Conservation (phyloP, 257 asterid genomes). For the Echium plantagineum region DNA sequence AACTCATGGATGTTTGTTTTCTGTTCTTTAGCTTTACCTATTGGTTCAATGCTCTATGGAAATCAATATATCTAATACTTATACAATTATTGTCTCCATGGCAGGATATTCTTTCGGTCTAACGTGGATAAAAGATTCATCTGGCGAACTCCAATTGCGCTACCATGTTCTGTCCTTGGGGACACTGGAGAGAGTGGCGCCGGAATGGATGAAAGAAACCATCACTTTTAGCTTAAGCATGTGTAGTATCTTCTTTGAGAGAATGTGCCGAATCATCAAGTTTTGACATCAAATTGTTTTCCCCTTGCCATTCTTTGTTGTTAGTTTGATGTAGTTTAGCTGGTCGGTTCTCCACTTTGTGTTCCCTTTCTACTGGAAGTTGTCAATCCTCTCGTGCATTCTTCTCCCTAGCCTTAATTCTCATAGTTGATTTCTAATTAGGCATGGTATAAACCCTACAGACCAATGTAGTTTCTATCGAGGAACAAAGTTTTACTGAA, state of each 20-base stretch:
- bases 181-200: constrained; percentile 68
- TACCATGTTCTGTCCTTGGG: constrained; percentile 62
- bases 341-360: too few relatives aligned
- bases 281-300: constrained; percentile 9
- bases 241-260: constrained; percentile 60
- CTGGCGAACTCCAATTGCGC: constrained; percentile 43
- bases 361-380: too few relatives aligned
- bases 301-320: background rate
- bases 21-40: background rate
- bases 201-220: constrained; percentile 80
- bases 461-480: too few relatives aligned
- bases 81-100: constrained; percentile 1
- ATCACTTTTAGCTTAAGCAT: constrained; percentile 55
- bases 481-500: too few relatives aligned
- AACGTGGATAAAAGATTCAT: constrained; percentile 44
- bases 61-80: background rate
- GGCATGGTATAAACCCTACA: background rate
- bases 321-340: background rate
- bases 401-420: too few relatives aligned
- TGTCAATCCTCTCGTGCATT: too few relatives aligned
- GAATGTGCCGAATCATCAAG: constrained; percentile 49
- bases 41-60: background rate
- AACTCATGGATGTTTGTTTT: background rate
- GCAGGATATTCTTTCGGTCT: constrained; percentile 79
- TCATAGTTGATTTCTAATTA: too few relatives aligned